These are phyloP conservation scores for Mycena vitilis DNA, from an alignment of 768 basidiomycete genomes.

Conservation along the genomic window DNA sequence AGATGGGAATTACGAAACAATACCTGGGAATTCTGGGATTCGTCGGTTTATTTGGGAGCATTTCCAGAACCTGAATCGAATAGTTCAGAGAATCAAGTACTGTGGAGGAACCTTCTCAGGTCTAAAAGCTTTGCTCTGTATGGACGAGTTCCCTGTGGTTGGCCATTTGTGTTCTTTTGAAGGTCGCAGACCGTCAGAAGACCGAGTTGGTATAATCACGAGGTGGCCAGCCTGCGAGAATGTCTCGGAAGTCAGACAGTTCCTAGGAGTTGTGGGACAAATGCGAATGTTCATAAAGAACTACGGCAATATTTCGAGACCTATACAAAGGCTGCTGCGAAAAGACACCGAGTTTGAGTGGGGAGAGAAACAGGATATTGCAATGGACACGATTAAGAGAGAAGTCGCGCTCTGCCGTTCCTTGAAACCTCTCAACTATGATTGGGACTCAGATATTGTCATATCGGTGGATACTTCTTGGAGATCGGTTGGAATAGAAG, in stretches of 20 bases:
- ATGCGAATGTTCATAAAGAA: conserved; percentile 6
- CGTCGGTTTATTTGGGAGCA: too few relatives aligned
- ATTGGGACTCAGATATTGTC: conserved; percentile 40
- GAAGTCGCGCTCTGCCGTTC: conserved; percentile 34
- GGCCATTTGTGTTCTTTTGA: conserved; percentile 50
- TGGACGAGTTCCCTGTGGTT: conserved; percentile 48
- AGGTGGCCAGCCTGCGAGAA: not conserved
- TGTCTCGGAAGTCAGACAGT: conserved; percentile 1
- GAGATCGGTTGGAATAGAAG: conserved; percentile 48
- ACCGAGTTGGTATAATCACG: not conserved
- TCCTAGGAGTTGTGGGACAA: not conserved
- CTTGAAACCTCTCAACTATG: conserved; percentile 48
- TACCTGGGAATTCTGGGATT: conserved; percentile 33
- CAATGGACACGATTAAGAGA: not conserved
- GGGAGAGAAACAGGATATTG: conserved; percentile 5
- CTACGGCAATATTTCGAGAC: not conserved
- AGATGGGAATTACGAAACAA: conserved; percentile 37
- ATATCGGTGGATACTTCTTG: conserved; percentile 52
- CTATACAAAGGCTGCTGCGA: not conserved
- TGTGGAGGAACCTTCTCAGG: conserved; percentile 38
- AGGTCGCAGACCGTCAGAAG: conserved; percentile 42
- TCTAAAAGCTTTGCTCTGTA: conserved; percentile 39
- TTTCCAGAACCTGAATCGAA: too few relatives aligned
- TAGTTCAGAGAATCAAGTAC: too few relatives aligned
- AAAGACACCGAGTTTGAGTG: conserved; percentile 37